Base-by-base conservation (phyloP, 306 rosid genomes). In the Prunus davidiana region DNA sequence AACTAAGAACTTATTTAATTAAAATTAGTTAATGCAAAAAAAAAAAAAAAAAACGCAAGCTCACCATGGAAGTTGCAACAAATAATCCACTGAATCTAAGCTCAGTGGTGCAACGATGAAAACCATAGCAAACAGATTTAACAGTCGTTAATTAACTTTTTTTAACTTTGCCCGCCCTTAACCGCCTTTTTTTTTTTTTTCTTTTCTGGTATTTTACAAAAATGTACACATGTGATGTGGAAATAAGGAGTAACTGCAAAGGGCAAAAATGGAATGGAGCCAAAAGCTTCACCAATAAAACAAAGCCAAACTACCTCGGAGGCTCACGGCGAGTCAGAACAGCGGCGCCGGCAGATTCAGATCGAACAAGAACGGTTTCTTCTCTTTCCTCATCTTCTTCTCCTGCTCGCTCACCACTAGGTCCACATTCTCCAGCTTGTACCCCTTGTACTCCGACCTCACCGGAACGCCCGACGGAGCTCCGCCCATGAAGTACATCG, bases 261-360 rank as follows among this genome's bases (percentile, higher is more conserved):
- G 76, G 82, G 75, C 69, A 52, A 64, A 60, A 72, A 45, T 78
- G 84, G 69, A 62, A 27, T 25, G 22, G 50, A 52, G 20, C 65
- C 5, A 65, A 51, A 66, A 54, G 30, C 71, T 74, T 27, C 47
- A 66, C 46, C 46, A 55, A 43, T 20, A 9, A 56, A 12, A 25
- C 2, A 38, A 12, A 43, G 41, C 41, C 2, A 41, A 20, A 49
- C 32, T 2, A 43, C 25, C 10, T 62, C 63, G 24, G 54, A 19
- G 66, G 34, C 49, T 47, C 38, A 32, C 51, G 79, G 41, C 19
- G n/a, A 20, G 18, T 88, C 82, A 91, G 70, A 74, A 73, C 8
- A 80, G 78, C 15, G 93, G 91, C 69, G 96, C 90, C 67, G 93
- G 93, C 27, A 67, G 77, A 76, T 90, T 90, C 52, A 90, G 91